Evolutionary conservation across 768 basidiomycete species (phyloP), one percentile per base, ranked within the genome.

Genomic region (Lactifluus echinatus): DNA sequence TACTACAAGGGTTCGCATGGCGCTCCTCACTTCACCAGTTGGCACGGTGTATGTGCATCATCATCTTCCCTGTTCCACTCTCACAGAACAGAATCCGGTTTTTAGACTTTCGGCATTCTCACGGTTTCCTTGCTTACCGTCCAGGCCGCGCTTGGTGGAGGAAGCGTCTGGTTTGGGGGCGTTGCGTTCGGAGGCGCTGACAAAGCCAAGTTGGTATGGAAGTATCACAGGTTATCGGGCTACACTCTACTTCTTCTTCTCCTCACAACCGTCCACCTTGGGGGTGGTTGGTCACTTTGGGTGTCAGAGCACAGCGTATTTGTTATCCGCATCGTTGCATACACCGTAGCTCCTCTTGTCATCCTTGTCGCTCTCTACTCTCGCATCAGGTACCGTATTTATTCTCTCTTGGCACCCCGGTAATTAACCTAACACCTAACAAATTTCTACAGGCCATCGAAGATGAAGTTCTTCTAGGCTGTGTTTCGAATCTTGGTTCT

Each of bases 181-280:
- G 75, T 74, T 15, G 73, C 75, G 0, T 87, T 91, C 65, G 88
- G 89, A 4, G 87, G 89, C 1, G 82, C 79, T 14, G 68, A 74
- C 43, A 84, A 79, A 66, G 87, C 89, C 14, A 92, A 88, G 68
- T 67, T 72, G 1, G 57, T 91, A 19, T 93, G 89, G 85, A 93
- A 91, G 67, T 92, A 89, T 62, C 90, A 93, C 65, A 73, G 90
- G 60, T 59, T 85, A 17, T 89, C 86, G 0, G 91, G 91, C 8
- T 93, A 93, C 63, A 46, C 84, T 17, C 68, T 92, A 11, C 80
- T 87, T 53, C 75, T 81, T 0, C 59, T 80, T 5, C 67, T 88
- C 33, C 65, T 92, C 34, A 67, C 80, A 39, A 87, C 87, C 0
- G 76, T 79, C 2, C 72, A 87, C 64, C 74, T 93, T 1, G 89